These are phyloP conservation scores for Colletotrichum sp. DNA, from an alignment of 2,329 filamentous ascomycete genomes.

Conservation along the genomic window DNA sequence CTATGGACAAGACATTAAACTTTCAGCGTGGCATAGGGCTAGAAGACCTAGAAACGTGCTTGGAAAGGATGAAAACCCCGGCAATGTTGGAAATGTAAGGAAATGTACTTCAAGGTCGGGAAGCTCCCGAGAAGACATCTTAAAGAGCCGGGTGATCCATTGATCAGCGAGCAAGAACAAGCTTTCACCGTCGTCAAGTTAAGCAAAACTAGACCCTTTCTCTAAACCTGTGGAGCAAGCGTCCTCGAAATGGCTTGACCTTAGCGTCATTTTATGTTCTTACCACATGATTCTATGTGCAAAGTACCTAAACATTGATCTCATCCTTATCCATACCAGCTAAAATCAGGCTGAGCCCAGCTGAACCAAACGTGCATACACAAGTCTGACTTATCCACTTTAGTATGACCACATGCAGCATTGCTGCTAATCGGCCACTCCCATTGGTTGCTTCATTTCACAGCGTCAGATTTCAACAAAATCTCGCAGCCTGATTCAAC, in stretches of 20 bases:
- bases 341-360: background rate
- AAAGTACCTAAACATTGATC: background rate
- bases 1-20: slow-evolving; percentile 57
- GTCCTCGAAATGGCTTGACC: background rate
- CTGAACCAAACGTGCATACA: background rate
- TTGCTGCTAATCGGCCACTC: background rate
- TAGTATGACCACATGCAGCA: background rate
- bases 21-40: slow-evolving; percentile 47
- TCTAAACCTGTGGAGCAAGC: background rate
- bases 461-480: background rate
- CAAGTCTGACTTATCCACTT: background rate
- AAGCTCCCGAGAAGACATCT: background rate
- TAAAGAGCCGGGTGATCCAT: background rate
- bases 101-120: background rate
- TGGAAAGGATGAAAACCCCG: slow-evolving; percentile 18
- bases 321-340: background rate
- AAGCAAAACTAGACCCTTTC: background rate
- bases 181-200: background rate
- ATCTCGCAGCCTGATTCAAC: background rate
- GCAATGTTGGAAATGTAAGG: background rate
- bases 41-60: slow-evolving; percentile 44
- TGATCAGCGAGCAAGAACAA: background rate
- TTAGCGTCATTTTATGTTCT: background rate
- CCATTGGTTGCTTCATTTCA: background rate
- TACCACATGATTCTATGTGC: background rate